These are phyloP conservation scores for Yamadazyma taylorii DNA, from an alignment of 1,139 yeast species.

Conservation along the genomic window DNA sequence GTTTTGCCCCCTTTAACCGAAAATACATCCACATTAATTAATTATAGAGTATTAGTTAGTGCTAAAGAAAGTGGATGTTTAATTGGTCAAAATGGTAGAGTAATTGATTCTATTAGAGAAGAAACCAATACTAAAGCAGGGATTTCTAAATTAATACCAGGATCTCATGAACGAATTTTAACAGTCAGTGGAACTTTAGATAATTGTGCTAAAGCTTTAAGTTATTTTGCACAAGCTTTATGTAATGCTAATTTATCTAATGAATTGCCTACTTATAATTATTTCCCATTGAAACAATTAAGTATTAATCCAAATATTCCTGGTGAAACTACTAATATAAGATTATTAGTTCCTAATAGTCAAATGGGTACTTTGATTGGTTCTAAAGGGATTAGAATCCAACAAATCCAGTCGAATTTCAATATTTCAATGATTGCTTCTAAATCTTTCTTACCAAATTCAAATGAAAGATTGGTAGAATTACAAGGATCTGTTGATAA, in stretches of 20 bases:
- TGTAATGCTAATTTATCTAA: conserved; percentile 33
- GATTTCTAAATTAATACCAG: conserved; percentile 77
- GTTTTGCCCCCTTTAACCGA: conserved; percentile 22
- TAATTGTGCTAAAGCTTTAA: conserved; percentile 70
- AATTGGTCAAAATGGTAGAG: conserved; percentile 84
- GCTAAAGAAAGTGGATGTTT: conserved; percentile 90
- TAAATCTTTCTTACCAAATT: conserved; percentile 78
- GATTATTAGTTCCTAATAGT: conserved; percentile 78
- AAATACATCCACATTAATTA: conserved; percentile 43
- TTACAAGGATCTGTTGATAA: conserved; percentile 77
- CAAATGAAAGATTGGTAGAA: conserved; percentile 87
- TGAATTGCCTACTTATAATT: conserved; percentile 37
- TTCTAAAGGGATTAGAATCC: conserved; percentile 78
- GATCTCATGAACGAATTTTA: conserved; percentile 81
- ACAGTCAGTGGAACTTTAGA: conserved; percentile 81
- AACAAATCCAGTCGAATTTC: conserved; percentile 69
- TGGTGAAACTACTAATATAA: conserved; percentile 56
- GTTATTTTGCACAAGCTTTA: conserved; percentile 69
- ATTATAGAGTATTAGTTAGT: conserved; percentile 70
- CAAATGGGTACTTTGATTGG: conserved; percentile 94
- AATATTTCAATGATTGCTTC: conserved; percentile 85
- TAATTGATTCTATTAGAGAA: conserved; percentile 76
- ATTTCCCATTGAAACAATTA: conserved; percentile 64
- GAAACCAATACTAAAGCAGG: conserved; percentile 86
- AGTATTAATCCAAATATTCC: conserved; percentile 50